Evolutionary conservation across 441 rosid species (phyloP).

Genomic region (Flueggea neowawraea): DNA sequence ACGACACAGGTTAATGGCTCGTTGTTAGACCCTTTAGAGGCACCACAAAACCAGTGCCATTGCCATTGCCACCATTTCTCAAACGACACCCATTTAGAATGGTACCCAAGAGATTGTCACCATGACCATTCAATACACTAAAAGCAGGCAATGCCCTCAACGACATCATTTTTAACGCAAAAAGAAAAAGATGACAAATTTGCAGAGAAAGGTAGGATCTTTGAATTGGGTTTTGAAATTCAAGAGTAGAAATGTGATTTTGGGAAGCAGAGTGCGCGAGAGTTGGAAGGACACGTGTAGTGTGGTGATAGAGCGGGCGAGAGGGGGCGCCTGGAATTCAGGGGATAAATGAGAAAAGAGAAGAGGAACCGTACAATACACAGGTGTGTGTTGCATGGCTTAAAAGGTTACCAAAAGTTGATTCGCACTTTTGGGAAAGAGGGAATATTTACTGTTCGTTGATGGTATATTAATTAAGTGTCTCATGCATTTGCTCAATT

Average conservation of each 20-base stretch:
- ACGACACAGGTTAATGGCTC: constrained; percentile 28
- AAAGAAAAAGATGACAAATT: too few relatives aligned
- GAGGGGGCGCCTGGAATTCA: constrained; percentile 34
- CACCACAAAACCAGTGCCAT: constrained; percentile 12
- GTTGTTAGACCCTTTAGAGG: constrained; percentile 19
- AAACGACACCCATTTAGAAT: constrained; percentile 3
- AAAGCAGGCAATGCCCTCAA: too few relatives aligned
- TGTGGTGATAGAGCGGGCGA: constrained; percentile 21
- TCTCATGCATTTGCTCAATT: too few relatives aligned
- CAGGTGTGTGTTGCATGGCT: too few relatives aligned
- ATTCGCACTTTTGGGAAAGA: too few relatives aligned
- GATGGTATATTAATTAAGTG: too few relatives aligned
- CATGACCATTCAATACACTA: constrained; percentile 29
- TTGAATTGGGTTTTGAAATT: neutral
- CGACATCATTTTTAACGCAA: too few relatives aligned
- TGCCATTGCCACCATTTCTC: neutral
- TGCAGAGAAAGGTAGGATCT: too few relatives aligned
- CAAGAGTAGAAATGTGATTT: constrained; percentile 2
- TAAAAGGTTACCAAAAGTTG: too few relatives aligned
- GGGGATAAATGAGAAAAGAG: too few relatives aligned
- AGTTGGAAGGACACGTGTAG: constrained; percentile 28
- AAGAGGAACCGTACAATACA: too few relatives aligned
- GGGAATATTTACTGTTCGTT: too few relatives aligned
- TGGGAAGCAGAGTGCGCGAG: neutral
- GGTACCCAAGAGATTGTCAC: constrained; percentile 17